Evolutionary conservation across 805 yeast species (phyloP), one percentile per base, ranked within the genome.

Genomic region (Saccharomycopsis selenospora): DNA sequence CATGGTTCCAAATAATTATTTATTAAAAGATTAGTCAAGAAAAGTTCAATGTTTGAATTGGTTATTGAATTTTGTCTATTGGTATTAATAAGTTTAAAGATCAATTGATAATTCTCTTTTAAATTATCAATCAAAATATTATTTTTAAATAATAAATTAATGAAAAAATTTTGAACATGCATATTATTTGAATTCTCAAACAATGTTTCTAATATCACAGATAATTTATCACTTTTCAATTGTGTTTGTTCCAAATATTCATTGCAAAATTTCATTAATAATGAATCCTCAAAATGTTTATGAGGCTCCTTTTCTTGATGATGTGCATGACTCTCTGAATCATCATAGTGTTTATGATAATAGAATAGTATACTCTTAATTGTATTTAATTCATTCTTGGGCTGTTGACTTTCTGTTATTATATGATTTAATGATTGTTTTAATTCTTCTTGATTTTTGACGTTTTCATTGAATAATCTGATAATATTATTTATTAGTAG

Each of bases 101-200:
- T 49, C 17, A 42, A 36, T 3, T 27, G 26, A 28, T 36, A 49
- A 22, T 27, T 36, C 20, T 36, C 49, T 3, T 22, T 17, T 14
- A 25, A 27, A 29, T 40, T 45, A 17, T 26, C 42, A 2, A 30
- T 28, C 8, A 36, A 14, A 25, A 48, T 36, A 17, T 48, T 27
- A 40, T 44, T 28, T 25, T 48, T 28, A 17, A 43, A 23, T 11
- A 48, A 40, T 23, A 48, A 48, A 23, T 48, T 48, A 4, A 48
- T 5, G 20, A 26, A 48, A 11, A 46, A 42, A n/a, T 33, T 24
- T 22, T 40, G 36, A 23, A 5, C 14, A 43, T 36, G 22, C 18
- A 28, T 7, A n/a, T 24, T 45, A 28, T 29, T 20, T 28, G 46
- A 30, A 11, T 26, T 38, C 24, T 17, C 48, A 38, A 22, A 45